Evolutionary conservation across 2,329 filamentous ascomycete species (phyloP).

Genomic region (Aspergillus aculeatinus): DNA sequence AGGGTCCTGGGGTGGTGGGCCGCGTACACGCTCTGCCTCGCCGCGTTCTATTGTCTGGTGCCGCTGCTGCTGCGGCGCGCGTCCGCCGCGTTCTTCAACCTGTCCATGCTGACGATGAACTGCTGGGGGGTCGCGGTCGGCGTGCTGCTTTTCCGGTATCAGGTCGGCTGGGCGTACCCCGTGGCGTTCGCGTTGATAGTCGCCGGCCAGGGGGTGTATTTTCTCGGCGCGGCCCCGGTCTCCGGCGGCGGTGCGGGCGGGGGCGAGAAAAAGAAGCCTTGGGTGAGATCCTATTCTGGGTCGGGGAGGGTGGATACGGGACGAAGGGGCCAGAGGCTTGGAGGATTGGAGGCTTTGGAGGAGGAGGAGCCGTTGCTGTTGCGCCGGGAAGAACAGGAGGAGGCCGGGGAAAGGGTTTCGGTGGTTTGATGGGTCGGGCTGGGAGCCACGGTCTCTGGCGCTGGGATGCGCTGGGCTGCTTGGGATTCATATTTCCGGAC

Average conservation of each 20-base stretch:
- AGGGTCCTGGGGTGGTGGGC: slow-evolving; percentile 75
- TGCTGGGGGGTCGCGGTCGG: slow-evolving; percentile 98
- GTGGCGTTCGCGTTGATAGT: slow-evolving; percentile 94
- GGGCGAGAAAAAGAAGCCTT: slow-evolving; percentile 43
- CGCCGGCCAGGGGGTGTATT: slow-evolving; percentile 81
- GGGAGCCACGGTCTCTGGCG: too few species aligned
- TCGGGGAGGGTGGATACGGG: too few species aligned
- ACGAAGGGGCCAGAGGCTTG: background rate
- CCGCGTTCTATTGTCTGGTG: slow-evolving; percentile 82
- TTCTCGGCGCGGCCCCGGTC: slow-evolving; percentile 68
- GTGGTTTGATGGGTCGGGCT: background rate
- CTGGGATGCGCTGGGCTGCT: too few species aligned
- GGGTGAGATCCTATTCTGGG: background rate
- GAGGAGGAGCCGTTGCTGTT: background rate
- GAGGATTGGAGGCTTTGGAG: background rate
- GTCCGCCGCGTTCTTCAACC: slow-evolving; percentile 93
- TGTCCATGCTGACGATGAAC: slow-evolving; percentile 87
- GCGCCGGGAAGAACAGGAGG: too few species aligned
- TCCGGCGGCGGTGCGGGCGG: slow-evolving; percentile 64
- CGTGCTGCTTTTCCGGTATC: slow-evolving; percentile 75
- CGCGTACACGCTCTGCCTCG: slow-evolving; percentile 83
- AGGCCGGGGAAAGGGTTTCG: background rate
- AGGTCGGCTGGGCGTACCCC: slow-evolving; percentile 87
- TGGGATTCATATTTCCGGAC: too few species aligned
- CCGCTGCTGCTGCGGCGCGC: slow-evolving; percentile 87